Conservation (phyloP, 1,139 yeast species). For the Debaryomycetaceae sp. region DNA sequence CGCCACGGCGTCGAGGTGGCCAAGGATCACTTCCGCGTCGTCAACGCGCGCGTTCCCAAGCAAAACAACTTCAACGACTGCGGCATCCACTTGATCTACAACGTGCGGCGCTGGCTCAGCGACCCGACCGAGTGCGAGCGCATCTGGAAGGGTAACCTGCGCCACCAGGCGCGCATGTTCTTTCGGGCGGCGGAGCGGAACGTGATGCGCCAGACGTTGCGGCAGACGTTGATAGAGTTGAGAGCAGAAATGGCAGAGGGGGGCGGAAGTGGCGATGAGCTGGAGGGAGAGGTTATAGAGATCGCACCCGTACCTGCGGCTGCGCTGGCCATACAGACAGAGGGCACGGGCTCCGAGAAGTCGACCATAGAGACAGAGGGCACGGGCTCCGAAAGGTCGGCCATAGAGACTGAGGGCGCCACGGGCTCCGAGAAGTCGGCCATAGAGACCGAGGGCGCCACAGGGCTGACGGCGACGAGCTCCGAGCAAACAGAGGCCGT, state of each 20-base stretch:
- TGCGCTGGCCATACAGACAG: too few species aligned
- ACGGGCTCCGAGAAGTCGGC: too few species aligned
- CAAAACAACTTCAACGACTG: constrained; percentile 93
- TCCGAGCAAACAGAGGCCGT: too few species aligned
- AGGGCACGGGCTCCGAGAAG: too few species aligned
- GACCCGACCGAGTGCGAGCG: constrained; percentile 46
- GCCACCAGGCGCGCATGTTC: constrained; percentile 15
- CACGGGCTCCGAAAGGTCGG: constrained; percentile 7
- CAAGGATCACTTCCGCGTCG: constrained; percentile 37
- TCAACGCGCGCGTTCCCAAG: constrained; percentile 64
- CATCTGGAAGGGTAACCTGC: constrained; percentile 40
- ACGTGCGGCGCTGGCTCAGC: constrained; percentile 60
- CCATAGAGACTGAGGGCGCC: too few species aligned
- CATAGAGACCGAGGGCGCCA: too few species aligned
- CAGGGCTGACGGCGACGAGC: too few species aligned
- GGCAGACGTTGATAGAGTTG: constrained; percentile 22
- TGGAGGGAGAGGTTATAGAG: constrained; percentile 22
- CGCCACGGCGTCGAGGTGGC: constrained; percentile 48
- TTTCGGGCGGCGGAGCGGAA: constrained; percentile 32
- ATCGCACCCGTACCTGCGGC: too few species aligned
- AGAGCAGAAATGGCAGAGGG: constrained; percentile 6
- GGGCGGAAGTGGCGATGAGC: constrained; percentile 7
- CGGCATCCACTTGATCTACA: constrained; percentile 88
- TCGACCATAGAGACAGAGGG: too few species aligned
- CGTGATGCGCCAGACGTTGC: constrained; percentile 27